Conservation (phyloP, 331 rosid species). For the Stylosanthes scabra region DNA sequence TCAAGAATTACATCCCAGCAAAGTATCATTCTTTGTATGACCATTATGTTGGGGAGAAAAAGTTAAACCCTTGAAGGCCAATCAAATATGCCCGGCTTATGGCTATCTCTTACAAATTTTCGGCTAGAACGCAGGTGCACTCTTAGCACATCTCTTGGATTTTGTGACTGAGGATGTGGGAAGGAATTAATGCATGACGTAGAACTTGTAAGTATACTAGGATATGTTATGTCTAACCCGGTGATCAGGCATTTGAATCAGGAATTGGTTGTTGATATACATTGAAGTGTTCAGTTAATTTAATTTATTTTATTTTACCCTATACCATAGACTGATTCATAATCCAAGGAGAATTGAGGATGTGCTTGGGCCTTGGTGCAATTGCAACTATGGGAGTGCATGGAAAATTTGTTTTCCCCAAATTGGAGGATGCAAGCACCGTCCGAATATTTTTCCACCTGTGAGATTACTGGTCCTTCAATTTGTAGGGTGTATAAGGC, state of each 20-base stretch:
- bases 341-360: background rate
- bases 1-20: constrained; percentile 86
- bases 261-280: background rate
- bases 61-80: constrained; percentile 22
- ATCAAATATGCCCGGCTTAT: constrained; percentile 31
- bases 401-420: background rate
- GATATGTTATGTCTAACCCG: background rate
- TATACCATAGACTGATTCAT: no score
- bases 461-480: background rate
- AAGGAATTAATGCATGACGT: constrained; percentile 23
- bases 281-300: no score
- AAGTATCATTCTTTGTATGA: constrained; percentile 85
- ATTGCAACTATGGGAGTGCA: background rate
- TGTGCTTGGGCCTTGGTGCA: background rate
- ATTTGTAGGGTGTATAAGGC: background rate
- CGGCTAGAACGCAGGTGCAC: constrained; percentile 37
- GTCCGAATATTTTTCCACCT: no score
- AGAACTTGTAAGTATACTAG: constrained; percentile 25
- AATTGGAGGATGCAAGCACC: no score
- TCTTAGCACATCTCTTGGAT: constrained; percentile 32
- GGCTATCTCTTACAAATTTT: constrained; percentile 18
- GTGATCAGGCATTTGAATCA: background rate
- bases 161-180: constrained; percentile 28
- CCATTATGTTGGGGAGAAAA: constrained; percentile 56
- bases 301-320: no score